phyloP scores from a whole-genome alignment of 2,329 filamentous ascomycete species.

The Scedosporium apiospermum region DNA sequence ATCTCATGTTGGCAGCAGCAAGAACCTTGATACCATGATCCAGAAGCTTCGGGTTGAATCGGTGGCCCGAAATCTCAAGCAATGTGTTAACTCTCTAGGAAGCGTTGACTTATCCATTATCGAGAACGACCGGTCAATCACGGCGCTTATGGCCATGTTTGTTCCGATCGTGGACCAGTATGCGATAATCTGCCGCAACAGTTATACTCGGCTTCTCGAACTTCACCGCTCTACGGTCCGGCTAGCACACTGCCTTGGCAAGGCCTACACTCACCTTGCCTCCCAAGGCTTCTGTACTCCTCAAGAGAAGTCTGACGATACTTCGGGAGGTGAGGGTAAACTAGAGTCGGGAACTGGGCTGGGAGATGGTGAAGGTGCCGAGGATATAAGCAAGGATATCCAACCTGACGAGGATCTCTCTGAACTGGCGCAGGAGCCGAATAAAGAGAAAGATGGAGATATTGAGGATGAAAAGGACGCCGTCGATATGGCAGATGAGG shows the following conservation, averaged over 20 bases:
- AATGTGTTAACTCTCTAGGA: conserved; percentile 27
- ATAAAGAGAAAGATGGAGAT: conserved; percentile 53
- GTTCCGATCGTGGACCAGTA: conserved; percentile 71
- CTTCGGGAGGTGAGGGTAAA: conserved; percentile 62
- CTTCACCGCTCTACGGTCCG: conserved; percentile 65
- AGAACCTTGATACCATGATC: conserved; percentile 29
- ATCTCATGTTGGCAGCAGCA: conserved; percentile 3
- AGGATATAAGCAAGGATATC: conserved; percentile 97
- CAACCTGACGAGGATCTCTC: conserved; percentile 86
- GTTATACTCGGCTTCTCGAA: conserved; percentile 47
- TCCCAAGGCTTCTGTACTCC: conserved; percentile 88
- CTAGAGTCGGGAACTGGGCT: conserved; percentile 87
- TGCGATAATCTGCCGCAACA: conserved; percentile 46
- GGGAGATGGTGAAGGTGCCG: conserved; percentile 87
- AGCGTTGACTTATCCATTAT: conserved; percentile 19
- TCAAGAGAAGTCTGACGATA: conserved; percentile 65
- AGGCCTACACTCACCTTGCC: conserved; percentile 68
- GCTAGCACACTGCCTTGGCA: conserved; percentile 65
- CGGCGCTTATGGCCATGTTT: conserved; percentile 27
- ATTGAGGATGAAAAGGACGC: conserved; percentile 77
- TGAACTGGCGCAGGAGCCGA: conserved; percentile 79
- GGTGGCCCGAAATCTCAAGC: conserved; percentile 33
- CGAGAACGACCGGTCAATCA: conserved; percentile 18
- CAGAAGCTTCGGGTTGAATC: conserved; percentile 49
- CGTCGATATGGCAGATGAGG: conserved; percentile 86